A percentile compares a stretch with the other conserved stretches of the same genome.
These are phyloP conservation scores for Xylaria intraflava DNA, from an alignment of 495 filamentous ascomycete species.

Conservation along the genomic window DNA sequence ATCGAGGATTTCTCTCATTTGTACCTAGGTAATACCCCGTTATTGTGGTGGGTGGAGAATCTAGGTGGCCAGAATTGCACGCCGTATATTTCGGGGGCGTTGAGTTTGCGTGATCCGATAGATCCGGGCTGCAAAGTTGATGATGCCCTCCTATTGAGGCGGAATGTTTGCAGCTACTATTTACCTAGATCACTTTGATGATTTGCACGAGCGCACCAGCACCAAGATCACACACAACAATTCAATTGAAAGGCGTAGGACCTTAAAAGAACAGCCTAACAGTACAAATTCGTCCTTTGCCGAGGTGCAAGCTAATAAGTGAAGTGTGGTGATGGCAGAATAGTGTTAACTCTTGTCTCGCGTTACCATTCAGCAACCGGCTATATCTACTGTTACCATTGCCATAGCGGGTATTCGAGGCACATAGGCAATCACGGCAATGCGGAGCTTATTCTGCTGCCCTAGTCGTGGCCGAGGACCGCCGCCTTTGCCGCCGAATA, in stretches of 20 bases:
- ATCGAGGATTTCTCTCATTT: constrained; percentile 7
- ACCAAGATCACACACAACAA: neutral
- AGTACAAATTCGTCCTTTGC: neutral
- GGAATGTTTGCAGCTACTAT: too few relatives aligned
- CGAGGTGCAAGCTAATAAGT: neutral
- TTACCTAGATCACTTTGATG: too few relatives aligned
- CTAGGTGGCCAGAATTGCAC: neutral
- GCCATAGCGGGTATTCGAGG: neutral
- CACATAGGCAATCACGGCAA: neutral
- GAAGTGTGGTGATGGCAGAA: neutral
- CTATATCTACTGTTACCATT: neutral
- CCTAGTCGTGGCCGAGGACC: neutral
- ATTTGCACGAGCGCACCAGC: neutral
- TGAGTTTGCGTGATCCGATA: constrained; percentile 1
- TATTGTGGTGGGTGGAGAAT: neutral
- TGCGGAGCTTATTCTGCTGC: neutral
- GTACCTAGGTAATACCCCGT: neutral
- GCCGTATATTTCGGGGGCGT: neutral
- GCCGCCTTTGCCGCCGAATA: constrained; percentile 17
- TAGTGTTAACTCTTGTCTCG: neutral
- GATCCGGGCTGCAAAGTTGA: neutral
- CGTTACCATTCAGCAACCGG: neutral
- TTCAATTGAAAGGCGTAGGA: neutral
- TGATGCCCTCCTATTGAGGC: constrained; percentile 4
- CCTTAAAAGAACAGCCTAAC: neutral